Base-by-base conservation (phyloP, 768 basidiomycete species). In the Amylocystis lapponica region DNA sequence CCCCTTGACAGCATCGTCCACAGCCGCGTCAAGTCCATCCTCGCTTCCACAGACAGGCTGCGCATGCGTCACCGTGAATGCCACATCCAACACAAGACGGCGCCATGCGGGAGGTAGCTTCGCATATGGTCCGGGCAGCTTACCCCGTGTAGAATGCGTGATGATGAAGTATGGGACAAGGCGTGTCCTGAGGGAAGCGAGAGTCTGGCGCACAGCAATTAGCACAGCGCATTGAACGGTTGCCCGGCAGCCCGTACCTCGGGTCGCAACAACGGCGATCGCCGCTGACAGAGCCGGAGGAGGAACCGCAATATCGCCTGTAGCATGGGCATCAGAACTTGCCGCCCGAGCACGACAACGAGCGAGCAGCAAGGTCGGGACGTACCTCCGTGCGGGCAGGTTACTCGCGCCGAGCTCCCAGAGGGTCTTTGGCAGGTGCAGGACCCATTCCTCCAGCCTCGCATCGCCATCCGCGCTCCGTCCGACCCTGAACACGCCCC, bases 101-200 rank as follows among this genome's bases (percentile, higher is more conserved):
- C 79, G 74, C 32, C 81, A 49, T 12, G 64, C 48, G 2, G 45
- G 27, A 12, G 78, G 73, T n/a, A 96, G 65, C 58, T 78, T 85
- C 40, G 67, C 62, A 65, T 81, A 97, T 19, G 94, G 94, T 0
- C 94, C 95, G 13, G 67, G 65, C 25, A 93, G 56, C 42, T 70
- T 66, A 8, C 92, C 93, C 36, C 81, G 84, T 22, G 67, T 66
- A n/a, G 87, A 71, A 59, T 96, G 92, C 9, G 64, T 67, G 34
- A 94, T 72, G 55, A 69, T 71, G 66, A 96, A 97, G 65, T 81
- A 96, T 16, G 92, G 91, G 9, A 74, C 64, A 6, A 95, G 67
- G 19, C 83, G 79, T 14, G 77, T 70, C 46, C 71, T 68, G 36
- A 91, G 61, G 34, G 68, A 55, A 29, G 63, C 36, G 50, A 78